Base-by-base conservation (phyloP, 805 yeast species). In the Groenewaldozyma salmanticensis region DNA sequence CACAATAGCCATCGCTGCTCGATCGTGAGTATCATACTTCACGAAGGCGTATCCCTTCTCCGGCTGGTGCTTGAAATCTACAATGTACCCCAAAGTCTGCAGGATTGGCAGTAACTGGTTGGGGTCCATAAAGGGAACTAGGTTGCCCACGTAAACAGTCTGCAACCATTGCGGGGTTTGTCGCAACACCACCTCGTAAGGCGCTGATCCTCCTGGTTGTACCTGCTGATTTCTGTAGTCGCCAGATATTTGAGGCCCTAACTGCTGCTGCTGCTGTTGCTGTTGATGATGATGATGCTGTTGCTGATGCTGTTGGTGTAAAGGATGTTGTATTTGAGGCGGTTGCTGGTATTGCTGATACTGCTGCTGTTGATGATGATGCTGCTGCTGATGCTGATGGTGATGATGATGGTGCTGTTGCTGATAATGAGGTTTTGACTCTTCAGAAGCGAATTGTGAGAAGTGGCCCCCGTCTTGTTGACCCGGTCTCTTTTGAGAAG, bases 1-100 rank as follows among this genome's bases (percentile, higher is more conserved):
- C 24, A 80, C 81, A 54, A 86, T 85, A 37, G 94, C 94, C 54
- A 83, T 66, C 2, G 95, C 94, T 4, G 95, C 95, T 45, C 85
- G 70, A 53, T 86, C 94, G 60, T 86, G 95, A 33, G 84, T 71
- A 54, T 82, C 94, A 57, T 78, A 85, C 60, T 80, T 81, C 47
- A 83, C 90, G 66, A 86, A 87, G 7, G 95, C 94, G 65, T 90
- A 86, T 4, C 90, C 92, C 48, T 74, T 74, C 42, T 85, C 94
- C 5, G 86, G 81, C 49, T 81, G 80, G 53, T 81, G 74, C 59
- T 81, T 81, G 56, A 86, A 75, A 51, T 82, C 92, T 43, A 82
- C 79, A 55, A 86, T 81, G 60, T 68, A 83, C 4, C 95, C 96
- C 58, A 85, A 84, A 50, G 74, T 78, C 56, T 78, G 88, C 47